Evolutionary conservation across 345 rosid genomes (phyloP).

Genomic region (sweet orange (Citrus sinensis)): DNA sequence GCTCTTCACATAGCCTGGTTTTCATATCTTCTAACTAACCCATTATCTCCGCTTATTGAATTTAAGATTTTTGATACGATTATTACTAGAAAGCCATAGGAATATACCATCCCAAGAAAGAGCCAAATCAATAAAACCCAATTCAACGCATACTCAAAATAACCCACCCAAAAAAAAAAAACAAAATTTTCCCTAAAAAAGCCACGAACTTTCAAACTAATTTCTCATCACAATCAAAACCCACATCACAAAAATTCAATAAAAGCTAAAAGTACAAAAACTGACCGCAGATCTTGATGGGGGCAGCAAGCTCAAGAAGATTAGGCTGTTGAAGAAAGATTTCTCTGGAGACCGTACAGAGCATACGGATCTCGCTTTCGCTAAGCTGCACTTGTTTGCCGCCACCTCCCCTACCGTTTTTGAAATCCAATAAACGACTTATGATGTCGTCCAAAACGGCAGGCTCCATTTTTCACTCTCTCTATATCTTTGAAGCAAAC

Average conservation of each 20-base stretch:
- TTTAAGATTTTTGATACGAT: not conserved
- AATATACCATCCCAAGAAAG: not conserved
- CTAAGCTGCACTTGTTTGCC: conserved; percentile 76
- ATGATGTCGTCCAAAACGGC: conserved; percentile 70
- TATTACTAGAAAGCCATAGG: not conserved
- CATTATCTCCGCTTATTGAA: not conserved
- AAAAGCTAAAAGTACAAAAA: not conserved
- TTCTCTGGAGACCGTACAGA: conserved; percentile 57
- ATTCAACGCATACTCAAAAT: not conserved
- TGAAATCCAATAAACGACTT: conserved; percentile 55
- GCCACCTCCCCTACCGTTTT: conserved; percentile 56
- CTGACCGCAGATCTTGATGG: conserved; percentile 94
- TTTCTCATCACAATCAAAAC: conserved; percentile 1
- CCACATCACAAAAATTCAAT: not conserved
- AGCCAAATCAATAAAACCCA: not conserved
- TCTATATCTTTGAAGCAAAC: not conserved
- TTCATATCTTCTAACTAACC: not conserved
- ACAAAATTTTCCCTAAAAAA: not conserved
- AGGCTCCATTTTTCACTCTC: conserved; percentile 51
- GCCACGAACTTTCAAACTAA: not conserved
- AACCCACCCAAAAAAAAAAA: not conserved
- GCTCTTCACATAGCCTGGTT: not conserved
- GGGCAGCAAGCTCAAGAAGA: conserved; percentile 89
- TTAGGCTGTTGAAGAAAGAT: conserved; percentile 84
- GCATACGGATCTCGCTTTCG: conserved; percentile 88